Conservation (phyloP, 1,284 basidiomycete species). For the Irpex rosettiformis region DNA sequence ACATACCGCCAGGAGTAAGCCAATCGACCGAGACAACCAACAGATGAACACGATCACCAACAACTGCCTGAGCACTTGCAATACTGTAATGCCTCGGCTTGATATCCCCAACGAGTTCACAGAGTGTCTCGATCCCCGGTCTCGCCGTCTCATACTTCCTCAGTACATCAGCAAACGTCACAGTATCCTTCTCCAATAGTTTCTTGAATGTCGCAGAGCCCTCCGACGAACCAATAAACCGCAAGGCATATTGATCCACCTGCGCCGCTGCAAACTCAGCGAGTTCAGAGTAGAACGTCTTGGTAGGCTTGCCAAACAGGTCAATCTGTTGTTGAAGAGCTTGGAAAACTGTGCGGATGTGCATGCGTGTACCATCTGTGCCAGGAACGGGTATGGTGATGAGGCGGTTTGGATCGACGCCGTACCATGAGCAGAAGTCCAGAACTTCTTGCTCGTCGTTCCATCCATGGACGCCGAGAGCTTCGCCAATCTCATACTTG, state of each 20-base stretch:
- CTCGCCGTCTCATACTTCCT: conserved; percentile 78
- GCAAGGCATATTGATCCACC: conserved; percentile 79
- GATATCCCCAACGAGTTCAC: conserved; percentile 88
- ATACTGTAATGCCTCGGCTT: conserved; percentile 99
- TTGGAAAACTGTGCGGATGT: conserved; percentile 94
- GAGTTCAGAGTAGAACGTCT: conserved; percentile 92
- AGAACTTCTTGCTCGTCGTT: conserved; percentile 89
- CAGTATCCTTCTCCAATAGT: conserved; percentile 90
- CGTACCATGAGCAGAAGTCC: conserved; percentile 92
- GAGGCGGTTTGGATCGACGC: conserved; percentile 78
- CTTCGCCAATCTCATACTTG: conserved; percentile 95
- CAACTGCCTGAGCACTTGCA: conserved; percentile 90
- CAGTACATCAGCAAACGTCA: conserved; percentile 91
- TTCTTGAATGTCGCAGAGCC: conserved; percentile 94
- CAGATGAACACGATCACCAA: conserved; percentile 92
- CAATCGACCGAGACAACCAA: conserved; percentile 97
- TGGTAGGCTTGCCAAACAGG: conserved; percentile 93
- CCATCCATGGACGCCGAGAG: conserved; percentile 97
- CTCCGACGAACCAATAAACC: conserved; percentile 93
- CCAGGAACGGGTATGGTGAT: conserved; percentile 77
- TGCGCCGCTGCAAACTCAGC: conserved; percentile 72
- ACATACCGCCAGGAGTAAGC: conserved; percentile 79
- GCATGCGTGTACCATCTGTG: conserved; percentile 54
- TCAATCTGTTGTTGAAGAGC: conserved; percentile 96
- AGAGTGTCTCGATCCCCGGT: conserved; percentile 80